These are phyloP conservation scores for Penicillium sp. DNA, from an alignment of 2,329 filamentous ascomycete genomes.

Conservation along the genomic window DNA sequence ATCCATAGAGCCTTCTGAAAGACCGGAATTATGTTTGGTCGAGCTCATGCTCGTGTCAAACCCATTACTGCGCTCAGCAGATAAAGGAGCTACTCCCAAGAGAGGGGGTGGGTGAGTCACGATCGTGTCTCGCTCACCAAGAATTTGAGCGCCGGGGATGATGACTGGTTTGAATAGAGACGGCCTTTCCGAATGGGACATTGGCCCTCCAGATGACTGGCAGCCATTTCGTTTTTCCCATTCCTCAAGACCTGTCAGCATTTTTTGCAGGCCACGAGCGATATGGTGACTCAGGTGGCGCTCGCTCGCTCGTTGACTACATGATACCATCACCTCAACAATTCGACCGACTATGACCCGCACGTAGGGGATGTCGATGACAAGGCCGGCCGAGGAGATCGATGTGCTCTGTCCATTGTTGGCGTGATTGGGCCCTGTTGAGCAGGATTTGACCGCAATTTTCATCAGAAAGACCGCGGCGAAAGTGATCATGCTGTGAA, in stretches of 20 bases:
- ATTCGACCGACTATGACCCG: slow-evolving; percentile 31
- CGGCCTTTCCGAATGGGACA: slow-evolving; percentile 18
- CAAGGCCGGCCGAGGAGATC: slow-evolving; percentile 32
- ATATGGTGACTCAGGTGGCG: slow-evolving; percentile 39
- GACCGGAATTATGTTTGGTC: slow-evolving; percentile 24
- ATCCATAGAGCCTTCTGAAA: slow-evolving; percentile 35
- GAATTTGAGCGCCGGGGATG: slow-evolving; percentile 32
- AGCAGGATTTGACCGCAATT: slow-evolving; percentile 38
- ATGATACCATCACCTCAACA: slow-evolving; percentile 35
- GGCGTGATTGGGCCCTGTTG: slow-evolving; percentile 26
- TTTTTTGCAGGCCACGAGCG: slow-evolving; percentile 34
- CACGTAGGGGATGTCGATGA: slow-evolving; percentile 32
- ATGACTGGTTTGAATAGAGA: slow-evolving; percentile 34
- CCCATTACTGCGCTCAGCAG: slow-evolving; percentile 33
- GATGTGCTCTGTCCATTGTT: slow-evolving; percentile 33
- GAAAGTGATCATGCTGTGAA: slow-evolving; percentile 46
- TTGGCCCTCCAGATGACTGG: slow-evolving; percentile 19
- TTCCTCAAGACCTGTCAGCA: slow-evolving; percentile 36
- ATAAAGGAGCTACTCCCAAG: slow-evolving; percentile 34
- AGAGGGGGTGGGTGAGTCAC: slow-evolving; percentile 32
- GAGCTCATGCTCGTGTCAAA: slow-evolving; percentile 14
- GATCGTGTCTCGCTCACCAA: slow-evolving; percentile 34
- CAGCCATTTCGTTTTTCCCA: slow-evolving; percentile 32
- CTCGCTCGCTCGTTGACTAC: slow-evolving; percentile 35
- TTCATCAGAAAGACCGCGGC: slow-evolving; percentile 43